These are phyloP conservation scores for Skeletonema menzelii DNA, from an alignment of 108 stramenopile species.

Conservation along the genomic window DNA sequence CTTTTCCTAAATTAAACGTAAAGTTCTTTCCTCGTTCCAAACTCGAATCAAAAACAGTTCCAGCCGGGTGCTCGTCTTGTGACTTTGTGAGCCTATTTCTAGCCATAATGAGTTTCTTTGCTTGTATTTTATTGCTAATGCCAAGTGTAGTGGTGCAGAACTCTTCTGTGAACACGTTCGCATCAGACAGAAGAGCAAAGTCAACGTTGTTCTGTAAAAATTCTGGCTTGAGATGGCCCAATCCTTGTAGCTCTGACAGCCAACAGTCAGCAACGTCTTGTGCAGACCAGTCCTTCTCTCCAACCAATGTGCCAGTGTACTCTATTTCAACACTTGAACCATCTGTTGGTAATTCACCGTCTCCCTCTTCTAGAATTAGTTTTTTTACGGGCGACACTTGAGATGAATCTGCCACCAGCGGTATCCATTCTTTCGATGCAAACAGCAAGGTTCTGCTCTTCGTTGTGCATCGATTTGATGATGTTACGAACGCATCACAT, in stretches of 20 bases:
- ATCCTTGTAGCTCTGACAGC: constrained; percentile 58
- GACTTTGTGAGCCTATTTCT: constrained; percentile 40
- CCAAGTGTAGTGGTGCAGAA: constrained; percentile 41
- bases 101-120: constrained; percentile 73
- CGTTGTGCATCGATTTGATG: neutral
- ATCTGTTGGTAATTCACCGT: constrained; percentile 18
- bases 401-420: constrained; percentile 12
- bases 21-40: constrained; percentile 23
- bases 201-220: constrained; percentile 49
- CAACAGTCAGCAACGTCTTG: constrained; percentile 61
- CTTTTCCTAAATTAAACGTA: constrained; percentile 31
- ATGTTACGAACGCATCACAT: neutral
- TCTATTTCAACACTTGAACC: constrained; percentile 29
- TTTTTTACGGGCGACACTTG: constrained; percentile 32
- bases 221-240: constrained; percentile 16
- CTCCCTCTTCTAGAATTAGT: constrained; percentile 20
- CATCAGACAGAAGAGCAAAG: constrained; percentile 39
- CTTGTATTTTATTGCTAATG: constrained; percentile 51
- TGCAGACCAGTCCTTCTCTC: constrained; percentile 37
- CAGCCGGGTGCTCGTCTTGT: constrained; percentile 31
- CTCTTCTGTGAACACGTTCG: constrained; percentile 52
- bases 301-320: constrained; percentile 38
- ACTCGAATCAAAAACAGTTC: constrained; percentile 58
- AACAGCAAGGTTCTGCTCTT: neutral
- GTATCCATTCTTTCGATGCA: constrained; percentile 20